phyloP scores from a whole-genome alignment of 2,329 filamentous ascomycete species.

The Aspergillus oerlinghausenensis region DNA sequence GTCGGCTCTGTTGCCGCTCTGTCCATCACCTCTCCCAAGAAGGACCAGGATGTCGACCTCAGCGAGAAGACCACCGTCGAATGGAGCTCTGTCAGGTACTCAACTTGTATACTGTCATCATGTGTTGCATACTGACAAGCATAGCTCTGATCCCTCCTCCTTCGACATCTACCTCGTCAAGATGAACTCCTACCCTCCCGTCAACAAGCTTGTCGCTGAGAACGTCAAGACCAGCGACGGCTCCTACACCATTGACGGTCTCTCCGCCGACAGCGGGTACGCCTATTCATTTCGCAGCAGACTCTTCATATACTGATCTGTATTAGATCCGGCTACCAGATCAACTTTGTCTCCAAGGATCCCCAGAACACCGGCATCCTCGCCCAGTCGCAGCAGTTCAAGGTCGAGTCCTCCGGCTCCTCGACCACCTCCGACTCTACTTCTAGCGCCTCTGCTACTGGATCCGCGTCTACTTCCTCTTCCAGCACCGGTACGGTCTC shows the following conservation, averaged over 20 bases:
- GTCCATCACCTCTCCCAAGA: constrained; percentile 30
- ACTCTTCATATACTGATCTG: background rate
- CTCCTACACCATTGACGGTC: constrained; percentile 31
- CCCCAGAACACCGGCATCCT: constrained; percentile 37
- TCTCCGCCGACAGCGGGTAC: constrained; percentile 22
- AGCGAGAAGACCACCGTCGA: constrained; percentile 33
- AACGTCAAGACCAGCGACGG: constrained; percentile 33
- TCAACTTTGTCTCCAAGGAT: constrained; percentile 38
- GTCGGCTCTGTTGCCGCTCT: constrained; percentile 19
- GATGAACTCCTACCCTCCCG: constrained; percentile 31
- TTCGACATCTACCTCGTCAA: constrained; percentile 43
- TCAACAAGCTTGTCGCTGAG: constrained; percentile 28
- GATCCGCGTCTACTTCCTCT: constrained; percentile 14
- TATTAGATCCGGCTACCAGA: constrained; percentile 35
- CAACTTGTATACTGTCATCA: background rate
- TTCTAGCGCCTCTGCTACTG: constrained; percentile 2
- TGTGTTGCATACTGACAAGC: background rate
- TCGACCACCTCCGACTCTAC: constrained; percentile 9
- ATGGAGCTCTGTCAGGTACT: constrained; percentile 37
- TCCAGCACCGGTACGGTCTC: constrained; percentile 2
- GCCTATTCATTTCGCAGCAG: background rate
- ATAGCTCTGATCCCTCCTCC: constrained; percentile 36
- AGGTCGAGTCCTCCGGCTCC: constrained; percentile 18
- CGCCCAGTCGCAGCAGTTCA: constrained; percentile 37
- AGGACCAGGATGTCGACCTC: constrained; percentile 33